Conservation (phyloP, 164 flowering plant genomes). For the Pachysandra terminalis region DNA sequence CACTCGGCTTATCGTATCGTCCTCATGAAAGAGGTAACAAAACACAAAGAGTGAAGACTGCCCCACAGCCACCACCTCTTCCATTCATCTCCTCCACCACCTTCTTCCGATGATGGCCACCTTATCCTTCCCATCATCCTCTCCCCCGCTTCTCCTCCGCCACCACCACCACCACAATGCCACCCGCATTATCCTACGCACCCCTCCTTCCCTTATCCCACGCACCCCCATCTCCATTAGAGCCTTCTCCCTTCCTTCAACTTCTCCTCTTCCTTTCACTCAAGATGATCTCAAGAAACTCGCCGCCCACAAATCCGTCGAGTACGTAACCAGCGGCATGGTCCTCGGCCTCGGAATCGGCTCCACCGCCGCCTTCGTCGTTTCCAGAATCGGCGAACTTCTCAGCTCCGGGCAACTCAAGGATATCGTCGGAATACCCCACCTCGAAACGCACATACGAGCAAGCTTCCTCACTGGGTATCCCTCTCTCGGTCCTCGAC, state of each 20-base stretch:
- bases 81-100: not conserved
- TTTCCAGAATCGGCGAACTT: constrained; percentile 60
- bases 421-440: constrained; percentile 53
- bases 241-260: constrained; percentile 41
- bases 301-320: constrained; percentile 88
- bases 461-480: constrained; percentile 46
- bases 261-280: constrained; percentile 35
- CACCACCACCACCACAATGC: constrained; percentile 9
- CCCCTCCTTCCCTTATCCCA: constrained; percentile 15
- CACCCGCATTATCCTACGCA: constrained; percentile 26
- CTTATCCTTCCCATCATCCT: constrained; percentile 28
- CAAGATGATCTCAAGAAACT: constrained; percentile 82
- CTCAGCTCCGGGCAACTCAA: constrained; percentile 42
- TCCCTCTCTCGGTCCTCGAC: constrained; percentile 47
- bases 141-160: constrained; percentile 17
- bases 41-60: not conserved
- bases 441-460: constrained; percentile 52
- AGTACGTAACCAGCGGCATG: constrained; percentile 72
- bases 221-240: constrained; percentile 25
- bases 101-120: constrained; percentile 27
- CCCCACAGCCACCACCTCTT: not conserved
- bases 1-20: too few species aligned
- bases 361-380: constrained; percentile 89
- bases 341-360: constrained; percentile 90
- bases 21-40: not conserved